These are phyloP conservation scores for Penicillium sp. DNA, from an alignment of 2,329 filamentous ascomycete genomes.

Conservation along the genomic window DNA sequence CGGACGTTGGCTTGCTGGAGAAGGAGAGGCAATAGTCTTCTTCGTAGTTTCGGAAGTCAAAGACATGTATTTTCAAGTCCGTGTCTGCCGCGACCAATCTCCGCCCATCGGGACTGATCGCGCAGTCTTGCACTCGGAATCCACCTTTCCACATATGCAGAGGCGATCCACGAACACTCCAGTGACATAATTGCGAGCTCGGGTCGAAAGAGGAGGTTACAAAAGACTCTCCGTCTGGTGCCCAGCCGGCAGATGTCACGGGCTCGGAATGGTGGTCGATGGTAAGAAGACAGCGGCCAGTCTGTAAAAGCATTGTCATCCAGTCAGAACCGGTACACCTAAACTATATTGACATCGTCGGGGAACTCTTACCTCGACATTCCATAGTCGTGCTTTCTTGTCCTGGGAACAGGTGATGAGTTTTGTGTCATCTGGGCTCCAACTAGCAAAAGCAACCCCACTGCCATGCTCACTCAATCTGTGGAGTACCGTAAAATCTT, in stretches of 20 bases:
- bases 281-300: conserved; percentile 61
- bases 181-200: conserved; percentile 66
- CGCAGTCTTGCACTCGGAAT: conserved; percentile 79
- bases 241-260: conserved; percentile 88
- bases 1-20: conserved; percentile 69
- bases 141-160: conserved; percentile 66
- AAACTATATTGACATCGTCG: background rate
- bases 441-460: conserved; percentile 77
- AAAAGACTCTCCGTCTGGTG: conserved; percentile 72
- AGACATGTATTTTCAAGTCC: conserved; percentile 71
- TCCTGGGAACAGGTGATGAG: conserved; percentile 82
- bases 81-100: conserved; percentile 78
- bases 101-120: conserved; percentile 76
- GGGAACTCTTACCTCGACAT: conserved; percentile 56
- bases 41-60: conserved; percentile 72
- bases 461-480: conserved; percentile 64
- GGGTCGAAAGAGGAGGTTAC: conserved; percentile 76
- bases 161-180: conserved; percentile 63
- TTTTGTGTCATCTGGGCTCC: conserved; percentile 88
- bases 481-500: conserved; percentile 64
- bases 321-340: background rate
- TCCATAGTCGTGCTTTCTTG: conserved; percentile 72
- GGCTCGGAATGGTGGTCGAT: conserved; percentile 76
- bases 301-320: conserved; percentile 44
- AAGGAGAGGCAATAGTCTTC: conserved; percentile 73